Percentiles rank a stretch among this genome's conserved stretches.
Evolutionary conservation across 116 monocot species (phyloP).

Genomic region (Posidonia oceanica): DNA sequence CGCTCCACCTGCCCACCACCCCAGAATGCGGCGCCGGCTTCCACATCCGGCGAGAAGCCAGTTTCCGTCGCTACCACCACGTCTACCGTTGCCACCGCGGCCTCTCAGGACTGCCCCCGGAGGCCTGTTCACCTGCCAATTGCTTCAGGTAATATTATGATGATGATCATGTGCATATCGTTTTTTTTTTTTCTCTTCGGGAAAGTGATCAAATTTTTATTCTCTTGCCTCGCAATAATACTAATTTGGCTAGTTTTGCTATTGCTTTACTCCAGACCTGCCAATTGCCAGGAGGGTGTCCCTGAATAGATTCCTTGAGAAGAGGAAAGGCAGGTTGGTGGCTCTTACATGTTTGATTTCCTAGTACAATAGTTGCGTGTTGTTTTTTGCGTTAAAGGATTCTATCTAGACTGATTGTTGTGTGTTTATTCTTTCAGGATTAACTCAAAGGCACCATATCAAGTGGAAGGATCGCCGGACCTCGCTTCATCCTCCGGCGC

Average conservation of each 20-base stretch:
- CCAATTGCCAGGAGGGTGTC: slow-evolving; percentile 59
- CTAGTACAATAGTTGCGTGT: not conserved
- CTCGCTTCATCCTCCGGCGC: not conserved
- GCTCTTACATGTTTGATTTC: not conserved
- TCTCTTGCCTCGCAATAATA: not conserved
- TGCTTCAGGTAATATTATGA: not conserved
- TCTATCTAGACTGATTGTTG: not conserved
- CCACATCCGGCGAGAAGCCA: slow-evolving; percentile 2
- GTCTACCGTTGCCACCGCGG: not conserved
- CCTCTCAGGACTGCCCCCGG: not conserved
- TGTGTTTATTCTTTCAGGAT: slow-evolving; percentile 20
- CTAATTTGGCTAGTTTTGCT: not conserved
- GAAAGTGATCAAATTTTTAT: not conserved
- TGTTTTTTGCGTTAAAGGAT: not conserved
- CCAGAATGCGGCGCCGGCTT: not conserved
- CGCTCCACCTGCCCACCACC: slow-evolving; percentile 6
- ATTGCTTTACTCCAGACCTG: slow-evolving; percentile 20
- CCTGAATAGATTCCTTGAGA: slow-evolving; percentile 62
- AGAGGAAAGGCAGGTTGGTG: slow-evolving; percentile 63
- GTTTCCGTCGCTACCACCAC: not conserved
- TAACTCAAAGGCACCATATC: slow-evolving; percentile 30
- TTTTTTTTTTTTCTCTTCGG: not conserved
- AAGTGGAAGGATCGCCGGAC: slow-evolving; percentile 2
- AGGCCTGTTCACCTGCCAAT: not conserved
- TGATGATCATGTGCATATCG: not conserved